Percentiles rank a stretch among this genome's conserved stretches.
phyloP scores from a whole-genome alignment of 1,284 basidiomycete genomes.

The Sparassis latifolia region DNA sequence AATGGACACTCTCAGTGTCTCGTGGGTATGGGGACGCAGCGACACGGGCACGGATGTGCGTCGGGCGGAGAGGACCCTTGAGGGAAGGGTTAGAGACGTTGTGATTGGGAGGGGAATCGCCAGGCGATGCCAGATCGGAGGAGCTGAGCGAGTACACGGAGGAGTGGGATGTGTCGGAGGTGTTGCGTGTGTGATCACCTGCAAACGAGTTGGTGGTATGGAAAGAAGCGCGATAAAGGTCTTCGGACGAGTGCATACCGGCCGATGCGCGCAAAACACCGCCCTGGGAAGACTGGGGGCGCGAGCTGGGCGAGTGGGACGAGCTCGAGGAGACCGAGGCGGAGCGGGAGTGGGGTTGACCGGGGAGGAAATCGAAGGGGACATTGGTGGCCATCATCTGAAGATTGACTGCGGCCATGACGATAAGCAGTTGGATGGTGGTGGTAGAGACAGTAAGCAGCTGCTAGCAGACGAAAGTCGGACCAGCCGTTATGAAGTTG shows the following conservation, averaged over 20 bases:
- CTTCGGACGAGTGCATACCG: slow-evolving; percentile 47
- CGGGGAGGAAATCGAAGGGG: slow-evolving; percentile 65
- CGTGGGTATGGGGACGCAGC: slow-evolving; percentile 77
- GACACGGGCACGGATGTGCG: slow-evolving; percentile 69
- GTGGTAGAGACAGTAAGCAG: slow-evolving; percentile 25
- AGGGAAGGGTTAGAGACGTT: slow-evolving; percentile 63
- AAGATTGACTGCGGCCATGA: slow-evolving; percentile 68
- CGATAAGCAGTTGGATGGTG: slow-evolving; percentile 18
- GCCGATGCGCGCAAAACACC: slow-evolving; percentile 43
- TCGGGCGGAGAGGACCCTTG: slow-evolving; percentile 65
- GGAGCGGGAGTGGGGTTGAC: slow-evolving; percentile 64
- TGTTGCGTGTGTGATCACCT: slow-evolving; percentile 28
- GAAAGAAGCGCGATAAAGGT: slow-evolving; percentile 61
- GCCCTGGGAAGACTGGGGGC: slow-evolving; percentile 72
- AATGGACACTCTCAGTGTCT: slow-evolving; percentile 78
- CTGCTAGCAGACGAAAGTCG: slow-evolving; percentile 24
- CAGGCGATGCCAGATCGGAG: slow-evolving; percentile 39
- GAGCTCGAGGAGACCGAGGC: slow-evolving; percentile 70
- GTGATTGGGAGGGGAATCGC: slow-evolving; percentile 65
- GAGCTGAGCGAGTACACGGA: slow-evolving; percentile 37
- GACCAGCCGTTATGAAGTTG: slow-evolving; percentile 30
- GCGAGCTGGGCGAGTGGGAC: slow-evolving; percentile 58
- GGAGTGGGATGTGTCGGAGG: slow-evolving; percentile 32
- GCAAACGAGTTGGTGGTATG: slow-evolving; percentile 26
- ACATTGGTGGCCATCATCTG: slow-evolving; percentile 61